These are phyloP conservation scores for Cardamine occulta DNA, from an alignment of 345 rosid species.

Conservation along the genomic window DNA sequence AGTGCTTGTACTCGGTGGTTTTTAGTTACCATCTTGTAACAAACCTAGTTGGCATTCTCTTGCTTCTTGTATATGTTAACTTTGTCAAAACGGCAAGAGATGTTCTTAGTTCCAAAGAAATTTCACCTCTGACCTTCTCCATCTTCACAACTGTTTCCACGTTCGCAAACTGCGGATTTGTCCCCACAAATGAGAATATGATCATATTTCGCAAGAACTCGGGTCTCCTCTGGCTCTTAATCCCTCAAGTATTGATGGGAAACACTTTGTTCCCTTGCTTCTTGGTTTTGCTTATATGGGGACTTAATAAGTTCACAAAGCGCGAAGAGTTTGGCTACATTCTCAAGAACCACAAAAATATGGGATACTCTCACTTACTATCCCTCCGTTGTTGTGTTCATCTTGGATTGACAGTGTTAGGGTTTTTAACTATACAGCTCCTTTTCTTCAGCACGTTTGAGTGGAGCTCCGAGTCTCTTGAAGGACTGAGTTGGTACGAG, in stretches of 20 bases:
- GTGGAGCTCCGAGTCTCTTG: slow-evolving; percentile 55
- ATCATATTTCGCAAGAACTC: slow-evolving; percentile 55
- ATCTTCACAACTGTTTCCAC: slow-evolving; percentile 62
- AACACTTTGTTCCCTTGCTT: slow-evolving; percentile 61
- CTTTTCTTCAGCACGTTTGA: slow-evolving; percentile 49
- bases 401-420: slow-evolving; percentile 53
- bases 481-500: slow-evolving; percentile 49
- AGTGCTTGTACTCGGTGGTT: slow-evolving; percentile 49
- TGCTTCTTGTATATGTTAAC: slow-evolving; percentile 47
- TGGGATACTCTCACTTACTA: slow-evolving; percentile 56
- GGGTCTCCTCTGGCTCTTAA: slow-evolving; percentile 54
- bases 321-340: slow-evolving; percentile 46
- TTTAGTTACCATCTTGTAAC: slow-evolving; percentile 49
- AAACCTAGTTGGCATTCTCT: slow-evolving; percentile 46
- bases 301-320: slow-evolving; percentile 44
- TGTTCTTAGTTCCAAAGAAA: slow-evolving; percentile 48
- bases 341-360: slow-evolving; percentile 44
- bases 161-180: slow-evolving; percentile 64
- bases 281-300: slow-evolving; percentile 49
- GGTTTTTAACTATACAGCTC: slow-evolving; percentile 49
- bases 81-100: slow-evolving; percentile 46
- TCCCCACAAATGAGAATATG: slow-evolving; percentile 85
- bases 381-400: slow-evolving; percentile 32
- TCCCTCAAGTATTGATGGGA: slow-evolving; percentile 61
- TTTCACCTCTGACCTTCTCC: slow-evolving; percentile 51